Percentiles rank a stretch among this genome's conserved stretches.
Evolutionary conservation across 257 asterid genomes (phyloP).

Genomic region (Leptodermis oblonga): DNA sequence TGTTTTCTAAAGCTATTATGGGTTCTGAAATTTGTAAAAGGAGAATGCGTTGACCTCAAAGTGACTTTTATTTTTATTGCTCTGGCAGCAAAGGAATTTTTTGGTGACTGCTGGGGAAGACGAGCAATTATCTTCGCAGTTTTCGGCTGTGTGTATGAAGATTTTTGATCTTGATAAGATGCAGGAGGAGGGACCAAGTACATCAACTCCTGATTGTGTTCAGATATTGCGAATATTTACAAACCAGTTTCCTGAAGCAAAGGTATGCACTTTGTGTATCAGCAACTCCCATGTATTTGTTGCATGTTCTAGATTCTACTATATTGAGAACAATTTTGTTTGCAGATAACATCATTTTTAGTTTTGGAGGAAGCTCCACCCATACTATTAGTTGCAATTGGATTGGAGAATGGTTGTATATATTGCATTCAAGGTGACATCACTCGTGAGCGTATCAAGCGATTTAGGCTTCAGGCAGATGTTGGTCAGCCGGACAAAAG

Average conservation of each 20-base stretch:
- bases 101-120: slow-evolving; percentile 90
- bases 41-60: not conserved
- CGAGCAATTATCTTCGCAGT: slow-evolving; percentile 69
- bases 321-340: slow-evolving; percentile 10
- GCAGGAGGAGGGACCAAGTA: slow-evolving; percentile 76
- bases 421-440: slow-evolving; percentile 97
- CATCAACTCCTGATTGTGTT: slow-evolving; percentile 74
- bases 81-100: slow-evolving; percentile 74
- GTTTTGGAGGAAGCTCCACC: slow-evolving; percentile 96
- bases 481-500: slow-evolving; percentile 36
- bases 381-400: slow-evolving; percentile 78
- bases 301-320: not conserved
- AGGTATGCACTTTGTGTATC: slow-evolving; percentile 36
- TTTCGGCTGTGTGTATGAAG: slow-evolving; percentile 64
- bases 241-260: slow-evolving; percentile 82
- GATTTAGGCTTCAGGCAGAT: slow-evolving; percentile 78
- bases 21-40: not conserved
- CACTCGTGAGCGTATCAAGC: slow-evolving; percentile 93
- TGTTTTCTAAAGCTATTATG: not conserved
- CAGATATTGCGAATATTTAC: slow-evolving; percentile 83
- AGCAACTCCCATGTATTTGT: not conserved
- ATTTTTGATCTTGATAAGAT: slow-evolving; percentile 84
- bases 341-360: slow-evolving; percentile 78
- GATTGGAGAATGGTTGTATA: slow-evolving; percentile 79
- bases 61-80: not conserved